Conservation (phyloP, 2,329 filamentous ascomycete species). For the Paecilomyces niveus region DNA sequence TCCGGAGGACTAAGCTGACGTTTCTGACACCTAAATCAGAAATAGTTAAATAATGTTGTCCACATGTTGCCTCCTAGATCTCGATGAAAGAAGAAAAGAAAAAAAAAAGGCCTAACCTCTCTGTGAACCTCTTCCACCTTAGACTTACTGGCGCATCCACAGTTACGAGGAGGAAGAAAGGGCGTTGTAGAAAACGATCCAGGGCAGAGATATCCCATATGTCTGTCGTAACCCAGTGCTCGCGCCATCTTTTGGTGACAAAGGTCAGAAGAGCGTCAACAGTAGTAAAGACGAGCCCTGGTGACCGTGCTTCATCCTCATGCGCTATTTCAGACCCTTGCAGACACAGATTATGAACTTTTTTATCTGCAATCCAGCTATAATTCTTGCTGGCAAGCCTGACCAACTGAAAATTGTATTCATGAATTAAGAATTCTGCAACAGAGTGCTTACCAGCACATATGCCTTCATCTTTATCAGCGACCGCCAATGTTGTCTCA, state of each 20-base stretch:
- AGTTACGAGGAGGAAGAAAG: conserved; percentile 89
- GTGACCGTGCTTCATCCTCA: conserved; percentile 9
- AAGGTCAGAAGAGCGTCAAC: conserved; percentile 69
- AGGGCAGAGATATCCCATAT: conserved; percentile 66
- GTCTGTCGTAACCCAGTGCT: conserved; percentile 79
- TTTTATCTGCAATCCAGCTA: conserved; percentile 13
- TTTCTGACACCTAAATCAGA: conserved; percentile 38
- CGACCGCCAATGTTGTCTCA: not conserved
- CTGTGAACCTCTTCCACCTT: conserved; percentile 72
- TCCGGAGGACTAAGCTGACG: conserved; percentile 45
- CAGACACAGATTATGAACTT: conserved; percentile 20
- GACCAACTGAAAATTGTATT: conserved; percentile 74
- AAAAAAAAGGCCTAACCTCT: conserved; percentile 46
- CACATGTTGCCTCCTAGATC: conserved; percentile 13
- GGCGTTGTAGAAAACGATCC: conserved; percentile 68
- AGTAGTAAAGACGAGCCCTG: conserved; percentile 47
- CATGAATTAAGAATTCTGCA: conserved; percentile 75
- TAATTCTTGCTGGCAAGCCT: conserved; percentile 43
- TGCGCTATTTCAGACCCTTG: conserved; percentile 16
- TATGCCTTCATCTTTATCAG: conserved; percentile 55
- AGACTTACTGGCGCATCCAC: conserved; percentile 82
- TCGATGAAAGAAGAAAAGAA: conserved; percentile 38
- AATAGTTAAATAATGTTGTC: conserved; percentile 36
- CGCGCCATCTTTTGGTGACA: conserved; percentile 76
- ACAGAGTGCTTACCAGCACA: conserved; percentile 90